Evolutionary conservation across 1,284 basidiomycete genomes (phyloP).

Genomic region (Ceratobasidium papillatum): DNA sequence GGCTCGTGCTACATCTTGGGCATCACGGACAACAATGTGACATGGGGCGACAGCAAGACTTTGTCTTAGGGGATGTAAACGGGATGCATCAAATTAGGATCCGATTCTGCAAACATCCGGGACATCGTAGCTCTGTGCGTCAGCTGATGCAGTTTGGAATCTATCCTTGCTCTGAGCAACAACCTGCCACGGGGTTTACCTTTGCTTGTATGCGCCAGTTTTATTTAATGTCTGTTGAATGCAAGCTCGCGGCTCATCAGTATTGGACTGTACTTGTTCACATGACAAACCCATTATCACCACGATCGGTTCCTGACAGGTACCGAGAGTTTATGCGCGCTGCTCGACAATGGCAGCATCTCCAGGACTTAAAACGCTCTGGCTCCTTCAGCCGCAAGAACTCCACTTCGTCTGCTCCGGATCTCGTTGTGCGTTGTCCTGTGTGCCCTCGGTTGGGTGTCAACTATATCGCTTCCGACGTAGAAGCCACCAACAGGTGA

Average conservation of each 20-base stretch:
- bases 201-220: not conserved
- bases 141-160: not conserved
- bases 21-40: not conserved
- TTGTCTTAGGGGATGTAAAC: not conserved
- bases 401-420: not conserved
- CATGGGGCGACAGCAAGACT: not conserved
- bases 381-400: not conserved
- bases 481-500: not conserved
- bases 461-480: not conserved
- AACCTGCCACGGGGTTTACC: not conserved
- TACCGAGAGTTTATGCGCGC: not conserved
- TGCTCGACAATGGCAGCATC: not conserved
- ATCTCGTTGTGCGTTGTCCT: not conserved
- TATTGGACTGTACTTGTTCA: not conserved
- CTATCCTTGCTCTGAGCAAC: constrained; percentile 1
- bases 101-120: not conserved
- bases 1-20: not conserved
- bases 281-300: not conserved
- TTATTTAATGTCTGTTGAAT: not conserved
- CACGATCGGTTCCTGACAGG: not conserved
- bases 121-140: too few relatives aligned
- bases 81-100: not conserved
- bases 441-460: not conserved
- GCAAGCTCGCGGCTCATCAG: not conserved
- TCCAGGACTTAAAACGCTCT: not conserved